A percentile compares a stretch with the other conserved stretches of the same genome.
Conservation (phyloP, 2,329 filamentous ascomycete genomes). For the Penicillium sp. region DNA sequence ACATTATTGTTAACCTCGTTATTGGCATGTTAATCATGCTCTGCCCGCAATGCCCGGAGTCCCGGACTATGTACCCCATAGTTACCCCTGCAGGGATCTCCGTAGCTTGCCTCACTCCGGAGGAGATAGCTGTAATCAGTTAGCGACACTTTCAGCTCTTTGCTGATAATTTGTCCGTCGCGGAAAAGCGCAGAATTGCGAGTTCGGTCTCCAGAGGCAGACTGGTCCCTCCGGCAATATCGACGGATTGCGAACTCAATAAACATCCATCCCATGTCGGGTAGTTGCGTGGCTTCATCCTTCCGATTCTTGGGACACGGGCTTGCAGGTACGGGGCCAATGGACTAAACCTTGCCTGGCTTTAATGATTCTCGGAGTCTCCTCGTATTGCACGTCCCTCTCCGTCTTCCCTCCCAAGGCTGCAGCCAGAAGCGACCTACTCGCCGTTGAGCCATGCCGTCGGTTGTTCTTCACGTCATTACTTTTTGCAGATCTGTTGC, state of each 20-base stretch:
- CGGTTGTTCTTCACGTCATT: not conserved
- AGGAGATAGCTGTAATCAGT: not conserved
- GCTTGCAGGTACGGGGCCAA: not conserved
- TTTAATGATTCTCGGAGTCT: not conserved
- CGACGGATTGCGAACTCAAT: not conserved
- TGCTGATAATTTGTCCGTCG: not conserved
- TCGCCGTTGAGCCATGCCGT: conserved; percentile 4
- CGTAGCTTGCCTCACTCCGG: not conserved
- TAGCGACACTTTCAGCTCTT: not conserved
- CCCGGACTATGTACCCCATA: not conserved
- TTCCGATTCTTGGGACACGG: not conserved
- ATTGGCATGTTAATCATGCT: not conserved
- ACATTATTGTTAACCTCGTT: not conserved
- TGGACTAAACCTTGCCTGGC: not conserved
- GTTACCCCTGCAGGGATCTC: not conserved
- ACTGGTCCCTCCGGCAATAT: not conserved
- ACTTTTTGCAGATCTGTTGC: not conserved
- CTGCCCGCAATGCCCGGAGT: too few relatives aligned
- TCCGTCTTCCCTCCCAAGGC: not conserved
- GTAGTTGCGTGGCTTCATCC: not conserved
- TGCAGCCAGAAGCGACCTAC: not conserved
- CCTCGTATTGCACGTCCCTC: not conserved
- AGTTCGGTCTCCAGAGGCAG: not conserved
- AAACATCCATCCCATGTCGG: not conserved
- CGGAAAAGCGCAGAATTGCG: not conserved